Evolutionary conservation across 257 asterid species (phyloP).

Genomic region (Jasminum sambac): DNA sequence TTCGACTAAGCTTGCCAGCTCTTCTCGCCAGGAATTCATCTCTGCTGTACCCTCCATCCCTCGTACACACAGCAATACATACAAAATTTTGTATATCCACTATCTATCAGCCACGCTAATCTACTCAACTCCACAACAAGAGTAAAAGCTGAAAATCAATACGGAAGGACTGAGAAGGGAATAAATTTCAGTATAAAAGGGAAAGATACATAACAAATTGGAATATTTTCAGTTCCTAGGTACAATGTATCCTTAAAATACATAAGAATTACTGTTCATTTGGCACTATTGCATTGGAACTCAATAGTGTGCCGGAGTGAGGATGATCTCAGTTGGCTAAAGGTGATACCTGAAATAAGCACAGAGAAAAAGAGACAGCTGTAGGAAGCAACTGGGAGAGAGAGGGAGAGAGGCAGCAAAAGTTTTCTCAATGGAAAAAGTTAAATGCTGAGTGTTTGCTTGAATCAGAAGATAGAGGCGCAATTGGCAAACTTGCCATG

Average conservation of each 20-base stretch:
- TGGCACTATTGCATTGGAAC: not conserved
- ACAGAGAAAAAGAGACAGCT: constrained; percentile 24
- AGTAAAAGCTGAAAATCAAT: not conserved
- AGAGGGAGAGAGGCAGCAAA: constrained; percentile 8
- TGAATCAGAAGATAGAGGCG: not conserved
- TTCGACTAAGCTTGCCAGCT: constrained; percentile 71
- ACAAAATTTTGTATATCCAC: constrained; percentile 8
- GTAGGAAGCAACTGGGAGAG: constrained; percentile 11
- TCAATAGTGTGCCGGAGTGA: constrained; percentile 1
- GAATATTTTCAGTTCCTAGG: no score
- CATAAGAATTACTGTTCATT: no score
- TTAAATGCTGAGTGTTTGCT: not conserved
- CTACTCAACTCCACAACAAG: not conserved
- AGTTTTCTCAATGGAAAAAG: not conserved
- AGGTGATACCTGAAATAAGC: constrained; percentile 10
- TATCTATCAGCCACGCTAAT: not conserved
- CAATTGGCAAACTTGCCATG: not conserved
- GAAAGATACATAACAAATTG: not conserved
- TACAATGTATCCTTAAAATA: no score
- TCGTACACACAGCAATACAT: not conserved
- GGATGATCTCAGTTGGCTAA: constrained; percentile 9
- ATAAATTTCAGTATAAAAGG: not conserved
- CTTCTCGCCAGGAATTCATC: constrained; percentile 72
- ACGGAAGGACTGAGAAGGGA: not conserved
- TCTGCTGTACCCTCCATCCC: constrained; percentile 53